A percentile compares a stretch with the other conserved stretches of the same genome.
These are phyloP conservation scores for Cytospora chrysosperma DNA, from an alignment of 2,329 filamentous ascomycete species.

Conservation along the genomic window DNA sequence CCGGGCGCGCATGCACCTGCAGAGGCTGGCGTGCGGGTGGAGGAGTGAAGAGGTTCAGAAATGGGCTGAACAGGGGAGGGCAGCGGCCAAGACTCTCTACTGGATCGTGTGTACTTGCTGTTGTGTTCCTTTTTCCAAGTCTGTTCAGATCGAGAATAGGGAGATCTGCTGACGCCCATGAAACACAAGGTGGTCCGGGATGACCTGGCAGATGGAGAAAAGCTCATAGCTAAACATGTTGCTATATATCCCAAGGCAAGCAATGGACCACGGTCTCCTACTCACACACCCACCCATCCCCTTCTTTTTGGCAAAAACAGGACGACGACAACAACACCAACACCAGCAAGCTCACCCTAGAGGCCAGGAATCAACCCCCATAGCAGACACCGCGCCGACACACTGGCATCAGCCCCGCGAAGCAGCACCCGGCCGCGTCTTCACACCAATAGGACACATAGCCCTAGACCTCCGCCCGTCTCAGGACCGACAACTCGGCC, in stretches of 20 bases:
- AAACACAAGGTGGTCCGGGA: slow-evolving; percentile 33
- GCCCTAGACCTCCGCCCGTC: slow-evolving; percentile 36
- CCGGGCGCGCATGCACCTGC: slow-evolving; percentile 40
- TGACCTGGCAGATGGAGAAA: slow-evolving; percentile 31
- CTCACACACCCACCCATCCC: no score
- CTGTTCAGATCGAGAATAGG: accelerated
- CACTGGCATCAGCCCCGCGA: slow-evolving; percentile 30
- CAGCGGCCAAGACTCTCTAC: slow-evolving; percentile 39
- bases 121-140: no score
- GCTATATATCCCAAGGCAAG: slow-evolving; percentile 33
- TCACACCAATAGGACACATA: slow-evolving; percentile 43
- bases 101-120: slow-evolving; percentile 42
- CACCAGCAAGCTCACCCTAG: no score
- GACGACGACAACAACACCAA: no score
- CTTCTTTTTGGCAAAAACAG: no score
- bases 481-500: slow-evolving; percentile 33
- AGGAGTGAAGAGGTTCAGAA: slow-evolving; percentile 36
- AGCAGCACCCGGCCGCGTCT: slow-evolving; percentile 32
- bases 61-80: slow-evolving; percentile 36
- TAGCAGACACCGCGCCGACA: slow-evolving; percentile 37
- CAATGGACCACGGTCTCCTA: not conserved
- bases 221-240: slow-evolving; percentile 34
- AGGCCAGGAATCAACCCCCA: slow-evolving; percentile 34
- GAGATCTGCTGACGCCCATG: not conserved
- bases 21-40: slow-evolving; percentile 49